Evolutionary conservation across 2,329 filamentous ascomycete genomes (phyloP).

Genomic region (Alternaria hordeiaustralica): DNA sequence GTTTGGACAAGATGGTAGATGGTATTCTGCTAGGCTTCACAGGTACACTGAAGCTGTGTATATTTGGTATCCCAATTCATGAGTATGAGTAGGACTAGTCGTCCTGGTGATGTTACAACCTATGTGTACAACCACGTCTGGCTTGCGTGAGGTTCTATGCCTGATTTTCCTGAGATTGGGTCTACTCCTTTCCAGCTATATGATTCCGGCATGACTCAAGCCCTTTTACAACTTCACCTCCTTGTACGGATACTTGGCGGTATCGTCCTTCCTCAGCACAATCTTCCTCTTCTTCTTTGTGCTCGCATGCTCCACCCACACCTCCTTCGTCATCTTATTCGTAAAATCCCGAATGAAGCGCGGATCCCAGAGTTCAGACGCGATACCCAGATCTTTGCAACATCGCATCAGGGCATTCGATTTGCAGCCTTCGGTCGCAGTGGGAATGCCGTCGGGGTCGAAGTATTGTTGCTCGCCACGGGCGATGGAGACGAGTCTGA

Average conservation of each 20-base stretch:
- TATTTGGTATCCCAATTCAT: conserved; percentile 1
- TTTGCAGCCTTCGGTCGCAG: conserved; percentile 95
- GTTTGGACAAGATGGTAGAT: conserved; percentile 11
- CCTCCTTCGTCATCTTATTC: conserved; percentile 74
- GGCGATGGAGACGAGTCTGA: conserved; percentile 88
- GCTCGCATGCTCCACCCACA: conserved; percentile 85
- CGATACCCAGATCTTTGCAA: conserved; percentile 96
- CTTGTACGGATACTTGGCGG: conserved; percentile 70
- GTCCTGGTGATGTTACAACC: neutral
- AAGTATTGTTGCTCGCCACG: conserved; percentile 97
- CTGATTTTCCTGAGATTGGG: conserved; percentile 1
- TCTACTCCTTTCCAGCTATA: neutral
- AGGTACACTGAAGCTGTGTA: conserved; percentile 2
- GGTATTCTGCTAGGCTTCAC: conserved; percentile 3
- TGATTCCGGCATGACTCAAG: neutral
- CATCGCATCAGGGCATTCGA: conserved; percentile 97
- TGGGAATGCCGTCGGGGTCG: conserved; percentile 85
- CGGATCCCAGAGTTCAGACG: conserved; percentile 95
- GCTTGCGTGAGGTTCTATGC: neutral
- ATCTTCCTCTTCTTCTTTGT: conserved; percentile 92
- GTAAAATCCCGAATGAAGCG: conserved; percentile 85
- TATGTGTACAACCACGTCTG: neutral
- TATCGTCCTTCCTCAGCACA: conserved; percentile 83
- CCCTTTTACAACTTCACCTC: conserved; percentile 46
- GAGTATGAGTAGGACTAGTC: neutral